phyloP scores from a whole-genome alignment of 2,329 filamentous ascomycete species.

The Rugonectria rugulosa region DNA sequence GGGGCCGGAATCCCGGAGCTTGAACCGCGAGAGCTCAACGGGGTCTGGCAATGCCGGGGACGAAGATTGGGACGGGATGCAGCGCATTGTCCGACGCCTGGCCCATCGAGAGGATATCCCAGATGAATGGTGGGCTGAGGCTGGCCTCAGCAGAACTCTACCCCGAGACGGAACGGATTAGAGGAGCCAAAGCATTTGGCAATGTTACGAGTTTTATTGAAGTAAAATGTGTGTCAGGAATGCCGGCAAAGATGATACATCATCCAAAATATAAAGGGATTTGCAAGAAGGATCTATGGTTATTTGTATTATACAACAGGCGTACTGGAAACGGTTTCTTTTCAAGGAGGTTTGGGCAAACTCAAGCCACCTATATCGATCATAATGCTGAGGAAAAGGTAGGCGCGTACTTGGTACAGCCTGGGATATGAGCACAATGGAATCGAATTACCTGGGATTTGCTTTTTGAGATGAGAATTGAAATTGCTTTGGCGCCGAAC shows the following conservation, averaged over 20 bases:
- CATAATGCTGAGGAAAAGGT: conserved; percentile 12
- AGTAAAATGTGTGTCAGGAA: background rate
- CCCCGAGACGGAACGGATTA: conserved; percentile 40
- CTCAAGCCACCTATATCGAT: background rate
- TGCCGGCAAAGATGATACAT: background rate
- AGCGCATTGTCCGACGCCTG: conserved; percentile 74
- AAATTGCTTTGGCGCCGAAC: background rate
- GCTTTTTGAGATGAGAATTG: background rate
- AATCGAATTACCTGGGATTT: background rate
- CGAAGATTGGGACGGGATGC: conserved; percentile 66
- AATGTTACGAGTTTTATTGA: conserved; percentile 10
- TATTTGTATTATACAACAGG: conserved; percentile 13
- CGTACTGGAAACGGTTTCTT: background rate
- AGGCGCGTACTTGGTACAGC: no score
- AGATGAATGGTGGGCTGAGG: conserved; percentile 82
- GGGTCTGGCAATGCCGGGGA: conserved; percentile 38
- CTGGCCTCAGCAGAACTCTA: conserved; percentile 69
- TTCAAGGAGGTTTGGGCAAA: background rate
- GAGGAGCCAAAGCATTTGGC: conserved; percentile 2
- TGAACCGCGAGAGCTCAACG: conserved; percentile 33
- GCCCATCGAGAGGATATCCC: conserved; percentile 77
- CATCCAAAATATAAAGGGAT: conserved; percentile 2
- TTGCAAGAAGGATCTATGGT: background rate
- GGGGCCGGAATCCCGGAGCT: conserved; percentile 25
- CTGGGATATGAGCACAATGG: no score